Evolutionary conservation across 345 rosid genomes (phyloP), one percentile per base, ranked within the genome.

Genomic region (Camelina sativa): DNA sequence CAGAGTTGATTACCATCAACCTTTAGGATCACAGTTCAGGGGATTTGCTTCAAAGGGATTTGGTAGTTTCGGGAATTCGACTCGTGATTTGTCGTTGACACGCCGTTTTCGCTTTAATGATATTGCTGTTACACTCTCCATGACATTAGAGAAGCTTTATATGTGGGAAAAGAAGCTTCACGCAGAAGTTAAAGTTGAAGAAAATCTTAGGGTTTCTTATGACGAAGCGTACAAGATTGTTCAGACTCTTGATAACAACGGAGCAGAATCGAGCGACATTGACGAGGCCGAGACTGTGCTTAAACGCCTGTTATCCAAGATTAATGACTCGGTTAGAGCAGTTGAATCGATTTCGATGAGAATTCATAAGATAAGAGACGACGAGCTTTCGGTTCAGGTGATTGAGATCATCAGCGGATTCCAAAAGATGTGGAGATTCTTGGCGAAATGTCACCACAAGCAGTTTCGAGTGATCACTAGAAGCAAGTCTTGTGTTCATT

Each of bases 391-490:
- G n/a, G 22, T 30, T 69, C 63, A 74, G 22, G 67, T 74, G 15
- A 68, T 56, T 19, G 43, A 25, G 37, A 38, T 69, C 62, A 74
- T 79, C 52, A 69, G 40, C 12, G 76, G 70, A 32, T 81, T 77
- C 55, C 74, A 44, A 22, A 46, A 20, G 38, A 69, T 74, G 81
- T 81, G 79, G 84, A 66, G 62, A 51, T 61, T 32, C 48, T 57
- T 77, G 58, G 69, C 69, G 11, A 77, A 68, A 60, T 59, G 79
- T 67, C 84, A 81, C 60, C 79, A 69, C 13, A 81, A 81, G 72
- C 81, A 81, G 65, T 69, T 81, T 57, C 66, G 2, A 11, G 43
- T 43, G 4, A 66, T 56, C 3, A 3, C 25, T 11, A 79, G 51
- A 68, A 69, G 75, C 65, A 70, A 77, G 16, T 67, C 74, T 65